A percentile compares a stretch with the other conserved stretches of the same genome.
Evolutionary conservation across 345 rosid species (phyloP).

Genomic region (Pistacia atlantica): DNA sequence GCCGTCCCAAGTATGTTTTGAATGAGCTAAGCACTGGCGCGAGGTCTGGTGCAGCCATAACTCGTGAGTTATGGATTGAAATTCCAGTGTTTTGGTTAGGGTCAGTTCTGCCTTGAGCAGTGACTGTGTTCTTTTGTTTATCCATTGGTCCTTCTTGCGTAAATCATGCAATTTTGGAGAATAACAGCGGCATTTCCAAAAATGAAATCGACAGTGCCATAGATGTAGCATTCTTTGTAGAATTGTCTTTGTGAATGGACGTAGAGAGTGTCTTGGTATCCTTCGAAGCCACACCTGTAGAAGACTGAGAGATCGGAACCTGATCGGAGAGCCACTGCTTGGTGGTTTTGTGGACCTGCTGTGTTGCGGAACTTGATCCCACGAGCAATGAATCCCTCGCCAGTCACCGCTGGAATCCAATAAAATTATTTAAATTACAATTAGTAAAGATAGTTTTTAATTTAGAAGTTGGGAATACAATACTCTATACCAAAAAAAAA

Average conservation of each 20-base stretch:
- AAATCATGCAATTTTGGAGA: slow-evolving; percentile 78
- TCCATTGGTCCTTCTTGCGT: slow-evolving; percentile 66
- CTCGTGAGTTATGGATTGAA: slow-evolving; percentile 71
- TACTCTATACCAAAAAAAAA: no score
- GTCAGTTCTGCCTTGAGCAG: slow-evolving; percentile 87
- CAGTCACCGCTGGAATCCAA: slow-evolving; percentile 48
- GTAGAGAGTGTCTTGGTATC: slow-evolving; percentile 88
- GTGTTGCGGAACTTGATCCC: slow-evolving; percentile 67
- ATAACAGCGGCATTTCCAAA: slow-evolving; percentile 88
- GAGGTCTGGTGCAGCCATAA: slow-evolving; percentile 74
- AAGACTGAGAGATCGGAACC: slow-evolving; percentile 85
- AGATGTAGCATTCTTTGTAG: slow-evolving; percentile 77
- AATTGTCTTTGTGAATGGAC: slow-evolving; percentile 85
- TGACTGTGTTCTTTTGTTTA: slow-evolving; percentile 60
- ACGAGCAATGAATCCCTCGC: slow-evolving; percentile 57
- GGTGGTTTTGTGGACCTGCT: slow-evolving; percentile 64
- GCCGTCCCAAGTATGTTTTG: slow-evolving; percentile 73
- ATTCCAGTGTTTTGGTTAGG: slow-evolving; percentile 90
- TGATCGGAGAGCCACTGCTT: slow-evolving; percentile 90
- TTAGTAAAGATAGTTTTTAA: no score
- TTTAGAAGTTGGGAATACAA: no score
- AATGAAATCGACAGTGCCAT: slow-evolving; percentile 89
- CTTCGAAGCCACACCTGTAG: slow-evolving; percentile 73
- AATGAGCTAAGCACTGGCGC: slow-evolving; percentile 52
- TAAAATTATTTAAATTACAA: background rate